These are phyloP conservation scores for Silybum marianum DNA, from an alignment of 129 eudicot genomes.

Conservation along the genomic window DNA sequence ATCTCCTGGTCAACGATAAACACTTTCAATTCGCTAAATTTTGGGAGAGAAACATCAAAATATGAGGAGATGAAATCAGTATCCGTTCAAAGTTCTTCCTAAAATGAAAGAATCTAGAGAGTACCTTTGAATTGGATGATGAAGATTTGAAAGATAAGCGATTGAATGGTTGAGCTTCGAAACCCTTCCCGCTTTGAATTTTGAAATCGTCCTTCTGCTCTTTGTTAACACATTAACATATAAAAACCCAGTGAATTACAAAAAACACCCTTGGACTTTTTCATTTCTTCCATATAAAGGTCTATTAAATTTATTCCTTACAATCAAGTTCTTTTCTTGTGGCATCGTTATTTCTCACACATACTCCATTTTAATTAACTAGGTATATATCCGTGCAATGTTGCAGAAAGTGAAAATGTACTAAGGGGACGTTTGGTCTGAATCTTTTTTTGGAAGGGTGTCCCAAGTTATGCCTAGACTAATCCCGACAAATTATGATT, in stretches of 20 bases:
- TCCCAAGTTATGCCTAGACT: too few species aligned
- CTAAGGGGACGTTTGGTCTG: too few species aligned
- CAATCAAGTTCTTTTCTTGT: too few species aligned
- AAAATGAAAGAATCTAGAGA: not conserved
- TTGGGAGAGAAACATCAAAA: not conserved
- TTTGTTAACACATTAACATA: not conserved
- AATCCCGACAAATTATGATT: too few species aligned
- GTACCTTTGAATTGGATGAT: not conserved
- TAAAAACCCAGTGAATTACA: not conserved
- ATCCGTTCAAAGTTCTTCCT: not conserved
- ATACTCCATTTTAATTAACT: too few species aligned
- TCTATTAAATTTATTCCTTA: not conserved
- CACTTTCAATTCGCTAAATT: not conserved
- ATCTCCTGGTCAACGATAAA: not conserved
- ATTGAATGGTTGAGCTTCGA: not conserved
- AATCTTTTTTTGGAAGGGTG: too few species aligned
- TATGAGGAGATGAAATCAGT: not conserved
- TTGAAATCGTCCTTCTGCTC: not conserved
- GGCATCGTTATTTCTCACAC: too few species aligned
- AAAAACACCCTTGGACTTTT: not conserved
- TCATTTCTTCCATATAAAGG: not conserved
- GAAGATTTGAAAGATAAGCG: not conserved
- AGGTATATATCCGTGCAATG: too few species aligned
- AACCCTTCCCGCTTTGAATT: slow-evolving; percentile 12
- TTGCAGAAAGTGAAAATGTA: too few species aligned